A percentile compares a stretch with the other conserved stretches of the same genome.
These are phyloP conservation scores for Phytophthora cactorum DNA, from an alignment of 352 stramenopile species.

Conservation along the genomic window DNA sequence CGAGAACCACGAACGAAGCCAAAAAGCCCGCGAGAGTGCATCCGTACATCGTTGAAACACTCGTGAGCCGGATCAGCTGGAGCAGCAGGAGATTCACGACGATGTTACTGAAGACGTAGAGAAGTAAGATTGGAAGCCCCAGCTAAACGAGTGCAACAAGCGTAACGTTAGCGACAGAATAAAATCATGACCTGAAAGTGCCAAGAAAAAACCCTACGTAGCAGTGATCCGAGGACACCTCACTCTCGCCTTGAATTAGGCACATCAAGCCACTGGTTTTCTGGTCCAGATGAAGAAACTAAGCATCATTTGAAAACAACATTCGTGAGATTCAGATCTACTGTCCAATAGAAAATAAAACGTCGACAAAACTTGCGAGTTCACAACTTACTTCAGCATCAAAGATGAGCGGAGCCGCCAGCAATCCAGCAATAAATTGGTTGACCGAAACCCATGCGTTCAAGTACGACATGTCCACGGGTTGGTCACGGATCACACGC, in stretches of 20 bases:
- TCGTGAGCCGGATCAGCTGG: slow-evolving; percentile 80
- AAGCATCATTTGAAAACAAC: slow-evolving; percentile 3
- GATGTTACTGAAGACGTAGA: slow-evolving; percentile 84
- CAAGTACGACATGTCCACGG: slow-evolving; percentile 89
- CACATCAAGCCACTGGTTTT: slow-evolving; percentile 83
- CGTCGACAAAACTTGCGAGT: background rate
- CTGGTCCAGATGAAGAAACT: slow-evolving; percentile 76
- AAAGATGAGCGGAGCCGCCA: slow-evolving; percentile 84
- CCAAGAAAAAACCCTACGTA: slow-evolving; percentile 47
- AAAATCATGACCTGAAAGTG: background rate
- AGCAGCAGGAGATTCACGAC: slow-evolving; percentile 77
- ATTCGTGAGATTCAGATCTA: background rate
- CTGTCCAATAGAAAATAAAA: too few relatives aligned
- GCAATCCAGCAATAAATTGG: slow-evolving; percentile 84
- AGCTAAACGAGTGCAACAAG: slow-evolving; percentile 44
- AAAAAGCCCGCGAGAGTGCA: slow-evolving; percentile 78
- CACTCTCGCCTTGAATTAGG: slow-evolving; percentile 75
- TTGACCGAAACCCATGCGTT: slow-evolving; percentile 89
- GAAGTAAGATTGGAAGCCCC: slow-evolving; percentile 69
- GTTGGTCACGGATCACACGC: slow-evolving; percentile 75
- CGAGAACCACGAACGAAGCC: slow-evolving; percentile 73
- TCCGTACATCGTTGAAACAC: slow-evolving; percentile 77
- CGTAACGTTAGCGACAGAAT: background rate
- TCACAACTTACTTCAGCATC: slow-evolving; percentile 57
- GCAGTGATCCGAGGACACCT: slow-evolving; percentile 75